Evolutionary conservation across 2,329 filamentous ascomycete species (phyloP).

Genomic region (Zalaria sp.): DNA sequence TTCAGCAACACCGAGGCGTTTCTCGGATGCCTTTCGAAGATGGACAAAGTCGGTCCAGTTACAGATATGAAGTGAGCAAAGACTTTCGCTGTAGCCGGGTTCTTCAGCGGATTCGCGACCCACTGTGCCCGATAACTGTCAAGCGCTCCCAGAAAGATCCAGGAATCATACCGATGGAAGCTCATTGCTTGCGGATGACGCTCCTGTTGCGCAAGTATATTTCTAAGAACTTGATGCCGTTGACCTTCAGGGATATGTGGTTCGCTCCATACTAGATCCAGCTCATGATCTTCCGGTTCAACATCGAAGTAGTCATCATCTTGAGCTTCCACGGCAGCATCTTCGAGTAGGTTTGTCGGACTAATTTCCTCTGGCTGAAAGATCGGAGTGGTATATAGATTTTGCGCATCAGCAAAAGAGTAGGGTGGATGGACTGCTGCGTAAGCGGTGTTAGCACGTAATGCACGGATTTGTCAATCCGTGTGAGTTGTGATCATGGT

Average conservation of each 20-base stretch:
- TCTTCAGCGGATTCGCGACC: slow-evolving; percentile 53
- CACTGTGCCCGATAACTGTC: slow-evolving; percentile 31
- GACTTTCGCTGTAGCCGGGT: slow-evolving; percentile 64
- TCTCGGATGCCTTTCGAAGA: slow-evolving; percentile 71
- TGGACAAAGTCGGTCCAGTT: slow-evolving; percentile 71
- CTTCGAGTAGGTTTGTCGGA: slow-evolving; percentile 17
- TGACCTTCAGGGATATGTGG: background rate
- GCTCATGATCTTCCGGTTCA: slow-evolving; percentile 30
- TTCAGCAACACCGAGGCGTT: slow-evolving; percentile 55
- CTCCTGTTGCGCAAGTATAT: background rate
- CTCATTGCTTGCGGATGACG: slow-evolving; percentile 10
- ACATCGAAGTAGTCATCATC: slow-evolving; percentile 38
- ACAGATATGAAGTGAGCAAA: slow-evolving; percentile 89
- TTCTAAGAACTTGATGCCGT: background rate
- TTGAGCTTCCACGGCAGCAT: slow-evolving; percentile 28
- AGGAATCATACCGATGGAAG: slow-evolving; percentile 28
- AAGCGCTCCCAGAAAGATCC: slow-evolving; percentile 32
- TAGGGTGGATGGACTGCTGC: too few relatives aligned
- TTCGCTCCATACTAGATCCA: slow-evolving; percentile 9
- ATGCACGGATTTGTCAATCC: background rate
- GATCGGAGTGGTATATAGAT: background rate
- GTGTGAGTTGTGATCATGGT: background rate
- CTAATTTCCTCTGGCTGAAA: slow-evolving; percentile 2
- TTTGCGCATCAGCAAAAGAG: background rate
- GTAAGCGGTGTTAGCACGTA: too few relatives aligned